phyloP scores from a whole-genome alignment of 2,329 filamentous ascomycete genomes.

The Fusarium temperatum region DNA sequence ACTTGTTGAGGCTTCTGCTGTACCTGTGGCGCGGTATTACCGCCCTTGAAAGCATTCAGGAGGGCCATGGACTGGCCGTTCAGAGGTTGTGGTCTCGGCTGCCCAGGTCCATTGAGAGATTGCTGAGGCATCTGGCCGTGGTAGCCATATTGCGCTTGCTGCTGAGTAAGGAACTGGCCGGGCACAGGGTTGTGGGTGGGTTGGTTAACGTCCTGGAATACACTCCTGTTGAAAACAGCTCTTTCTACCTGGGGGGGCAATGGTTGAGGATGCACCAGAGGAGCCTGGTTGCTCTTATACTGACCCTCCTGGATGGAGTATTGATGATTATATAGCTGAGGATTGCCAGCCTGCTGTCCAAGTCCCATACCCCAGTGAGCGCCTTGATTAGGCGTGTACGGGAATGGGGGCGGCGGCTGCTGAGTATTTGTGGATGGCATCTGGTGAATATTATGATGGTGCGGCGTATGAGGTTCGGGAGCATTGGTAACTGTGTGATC shows the following conservation, averaged over 20 bases:
- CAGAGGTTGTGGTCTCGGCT: slow-evolving; percentile 43
- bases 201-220: slow-evolving; percentile 42
- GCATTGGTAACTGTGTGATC: slow-evolving; percentile 62
- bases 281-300: slow-evolving; percentile 38
- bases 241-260: slow-evolving; percentile 66
- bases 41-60: slow-evolving; percentile 56
- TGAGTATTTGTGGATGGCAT: slow-evolving; percentile 45
- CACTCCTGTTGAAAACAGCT: slow-evolving; percentile 56
- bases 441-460: slow-evolving; percentile 60
- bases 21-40: slow-evolving; percentile 30
- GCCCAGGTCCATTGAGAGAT: slow-evolving; percentile 10
- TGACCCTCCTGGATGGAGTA: slow-evolving; percentile 31
- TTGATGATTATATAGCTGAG: slow-evolving; percentile 26
- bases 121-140: slow-evolving; percentile 31
- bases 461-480: slow-evolving; percentile 65
- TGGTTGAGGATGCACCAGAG: slow-evolving; percentile 56
- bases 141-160: slow-evolving; percentile 40
- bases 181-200: slow-evolving; percentile 8
- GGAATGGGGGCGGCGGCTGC: slow-evolving; percentile 47
- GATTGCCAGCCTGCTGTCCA: slow-evolving; percentile 21
- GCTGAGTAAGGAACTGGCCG: slow-evolving; percentile 24
- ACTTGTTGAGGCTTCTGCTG: slow-evolving; percentile 32
- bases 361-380: slow-evolving; percentile 26
- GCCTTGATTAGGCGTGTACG: slow-evolving; percentile 35
- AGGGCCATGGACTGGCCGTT: slow-evolving; percentile 55